A percentile compares a stretch with the other conserved stretches of the same genome.
Evolutionary conservation across 2,329 filamentous ascomycete species (phyloP).

Genomic region (Colletotrichum higginsianum): DNA sequence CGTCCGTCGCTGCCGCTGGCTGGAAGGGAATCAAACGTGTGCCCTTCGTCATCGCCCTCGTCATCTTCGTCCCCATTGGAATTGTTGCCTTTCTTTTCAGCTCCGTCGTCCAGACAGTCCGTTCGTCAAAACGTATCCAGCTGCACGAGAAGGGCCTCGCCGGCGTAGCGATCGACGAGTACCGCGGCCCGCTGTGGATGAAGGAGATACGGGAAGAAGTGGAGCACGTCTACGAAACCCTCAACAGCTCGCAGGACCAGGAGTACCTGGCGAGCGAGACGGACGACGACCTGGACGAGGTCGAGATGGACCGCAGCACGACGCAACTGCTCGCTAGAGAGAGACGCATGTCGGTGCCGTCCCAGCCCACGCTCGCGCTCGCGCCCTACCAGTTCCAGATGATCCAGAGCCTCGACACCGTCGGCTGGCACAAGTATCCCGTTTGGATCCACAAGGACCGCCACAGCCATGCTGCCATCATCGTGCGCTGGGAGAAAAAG

Average conservation of each 20-base stretch:
- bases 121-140: conserved; percentile 81
- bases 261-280: conserved; percentile 76
- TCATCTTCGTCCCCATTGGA: conserved; percentile 81
- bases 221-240: conserved; percentile 82
- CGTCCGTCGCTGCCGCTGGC: conserved; percentile 51
- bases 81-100: conserved; percentile 81
- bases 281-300: conserved; percentile 61
- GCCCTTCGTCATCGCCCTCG: conserved; percentile 75
- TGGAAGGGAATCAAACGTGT: conserved; percentile 64
- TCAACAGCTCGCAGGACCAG: conserved; percentile 78
- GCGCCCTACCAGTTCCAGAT: conserved; percentile 87
- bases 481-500: conserved; percentile 79
- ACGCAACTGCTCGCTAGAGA: conserved; percentile 58
- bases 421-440: conserved; percentile 75
- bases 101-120: conserved; percentile 81
- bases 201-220: conserved; percentile 82
- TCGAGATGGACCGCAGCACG: conserved; percentile 54
- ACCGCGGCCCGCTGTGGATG: conserved; percentile 79
- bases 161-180: conserved; percentile 77
- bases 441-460: conserved; percentile 82
- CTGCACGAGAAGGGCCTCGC: conserved; percentile 81
- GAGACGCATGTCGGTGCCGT: conserved; percentile 58
- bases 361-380: conserved; percentile 82
- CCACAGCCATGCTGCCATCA: conserved; percentile 93
- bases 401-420: conserved; percentile 80